A percentile compares a stretch with the other conserved stretches of the same genome.
phyloP scores from a whole-genome alignment of 441 rosid species.

The Corymbia citriodora region DNA sequence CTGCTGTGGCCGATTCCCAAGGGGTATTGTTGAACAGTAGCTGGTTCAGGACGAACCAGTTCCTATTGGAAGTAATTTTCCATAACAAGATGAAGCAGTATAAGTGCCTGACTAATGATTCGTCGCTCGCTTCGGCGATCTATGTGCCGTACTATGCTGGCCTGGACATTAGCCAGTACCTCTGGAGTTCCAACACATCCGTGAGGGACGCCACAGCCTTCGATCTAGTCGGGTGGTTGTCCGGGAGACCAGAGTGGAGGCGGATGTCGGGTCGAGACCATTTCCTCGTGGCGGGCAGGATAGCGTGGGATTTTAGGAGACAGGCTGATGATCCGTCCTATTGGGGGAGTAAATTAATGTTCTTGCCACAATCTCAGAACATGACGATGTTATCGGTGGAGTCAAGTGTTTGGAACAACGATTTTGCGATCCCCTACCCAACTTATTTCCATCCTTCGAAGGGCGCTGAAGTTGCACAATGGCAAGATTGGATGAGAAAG shows the following conservation, averaged over 20 bases:
- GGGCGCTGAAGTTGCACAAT: constrained; percentile 18
- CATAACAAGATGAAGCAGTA: background rate
- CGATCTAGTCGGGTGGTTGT: constrained; percentile 35
- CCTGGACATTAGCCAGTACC: background rate
- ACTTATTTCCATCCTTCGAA: constrained; percentile 46
- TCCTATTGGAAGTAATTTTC: background rate
- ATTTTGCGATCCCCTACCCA: constrained; percentile 47
- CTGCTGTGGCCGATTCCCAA: background rate
- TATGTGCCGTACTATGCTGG: background rate
- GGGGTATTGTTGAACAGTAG: background rate
- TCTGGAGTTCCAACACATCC: background rate
- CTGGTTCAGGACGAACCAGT: background rate
- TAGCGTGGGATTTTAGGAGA: constrained; percentile 44
- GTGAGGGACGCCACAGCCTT: background rate
- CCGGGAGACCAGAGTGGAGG: constrained; percentile 37
- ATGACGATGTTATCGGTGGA: constrained; percentile 47
- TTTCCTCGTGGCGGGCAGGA: constrained; percentile 47
- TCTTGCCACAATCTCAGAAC: constrained; percentile 36
- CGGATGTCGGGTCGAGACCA: constrained; percentile 42
- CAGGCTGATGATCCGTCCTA: constrained; percentile 13
- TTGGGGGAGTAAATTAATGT: constrained; percentile 55
- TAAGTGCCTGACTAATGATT: background rate
- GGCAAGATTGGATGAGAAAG: constrained; percentile 33
- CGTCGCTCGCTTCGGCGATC: background rate
- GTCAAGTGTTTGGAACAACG: constrained; percentile 27